Evolutionary conservation across 2,329 filamentous ascomycete species (phyloP), one percentile per base, ranked within the genome.

Genomic region (Emericellopsis cladophorae): DNA sequence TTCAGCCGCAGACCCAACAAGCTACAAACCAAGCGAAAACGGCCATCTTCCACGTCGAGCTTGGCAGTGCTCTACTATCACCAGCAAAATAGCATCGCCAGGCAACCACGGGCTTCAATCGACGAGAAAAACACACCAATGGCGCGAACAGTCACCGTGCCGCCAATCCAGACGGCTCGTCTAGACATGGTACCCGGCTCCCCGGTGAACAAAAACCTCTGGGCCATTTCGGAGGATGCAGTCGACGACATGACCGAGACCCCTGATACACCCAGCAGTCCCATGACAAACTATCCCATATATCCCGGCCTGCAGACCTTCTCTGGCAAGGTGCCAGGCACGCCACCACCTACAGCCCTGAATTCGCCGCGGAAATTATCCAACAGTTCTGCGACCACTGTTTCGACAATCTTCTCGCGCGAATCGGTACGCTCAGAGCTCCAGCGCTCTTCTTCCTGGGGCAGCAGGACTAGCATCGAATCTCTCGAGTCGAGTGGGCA

Each of bases 401-500:
- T 21, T 26, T 50, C 51, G 8, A 49, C 51, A 40, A 49, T 52
- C 39, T 55, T 52, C 43, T 56, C 60, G 15, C 49, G 48, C 31
- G 53, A 58, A 7, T 56, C 45, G 45, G 48, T 46, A 15, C 49
- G 48, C 7, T 49, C 50, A 31, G 43, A 44, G 10, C 47, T 54
- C 26, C 49, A 46, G 32, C 49, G 54, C 33, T 52, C 48, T 5
- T 43, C 54, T 3, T 58, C 60, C 3, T 55, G 51, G 48, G 61
- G 59, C 33, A 65, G 55, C 45, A 57, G 54, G 44, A 59, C 60
- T 35, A 65, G 58, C 47, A 55, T 65, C 44, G 66, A 65, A 9
- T 61, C 61, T 4, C 59, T 59, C 48, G 58, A 65, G 29, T 54
- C 61, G 23, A 31, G 22, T 3, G 36, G 31, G 31, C 32, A 46